phyloP scores from a whole-genome alignment of 2,329 filamentous ascomycete species.

The Grosmannia clavigera region DNA sequence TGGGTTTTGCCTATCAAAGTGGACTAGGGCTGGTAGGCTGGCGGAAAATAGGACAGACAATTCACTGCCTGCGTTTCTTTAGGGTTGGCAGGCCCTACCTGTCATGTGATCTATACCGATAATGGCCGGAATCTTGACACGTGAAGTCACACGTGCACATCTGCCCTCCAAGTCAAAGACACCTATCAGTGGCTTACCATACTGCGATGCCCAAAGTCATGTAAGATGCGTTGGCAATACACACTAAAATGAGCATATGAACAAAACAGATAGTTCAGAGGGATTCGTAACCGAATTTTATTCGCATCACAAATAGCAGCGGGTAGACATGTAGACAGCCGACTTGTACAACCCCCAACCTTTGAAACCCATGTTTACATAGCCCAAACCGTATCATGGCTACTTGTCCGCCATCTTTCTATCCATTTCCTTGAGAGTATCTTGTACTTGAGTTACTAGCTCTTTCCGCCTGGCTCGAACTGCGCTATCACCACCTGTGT shows the following conservation, averaged over 20 bases:
- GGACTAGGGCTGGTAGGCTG: conserved; percentile 9
- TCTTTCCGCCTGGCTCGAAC: conserved; percentile 56
- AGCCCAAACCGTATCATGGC: not conserved
- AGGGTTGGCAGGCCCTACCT: not conserved
- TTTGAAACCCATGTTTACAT: not conserved
- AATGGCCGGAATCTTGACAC: not conserved
- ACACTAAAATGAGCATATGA: not conserved
- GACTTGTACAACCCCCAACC: not conserved
- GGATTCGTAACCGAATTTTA: not conserved
- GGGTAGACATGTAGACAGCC: not conserved
- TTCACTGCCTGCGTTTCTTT: not conserved
- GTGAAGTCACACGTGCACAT: not conserved
- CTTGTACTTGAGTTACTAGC: conserved; percentile 60
- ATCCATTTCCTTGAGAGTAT: conserved; percentile 53
- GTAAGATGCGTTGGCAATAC: not conserved
- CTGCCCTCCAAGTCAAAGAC: no score
- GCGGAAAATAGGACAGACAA: not conserved
- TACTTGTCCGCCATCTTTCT: conserved; percentile 15
- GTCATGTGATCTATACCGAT: not conserved
- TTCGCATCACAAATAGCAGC: not conserved
- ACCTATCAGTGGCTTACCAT: no score
- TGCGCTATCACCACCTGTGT: conserved; percentile 56
- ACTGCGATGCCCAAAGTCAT: no score
- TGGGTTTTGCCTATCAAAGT: not conserved
- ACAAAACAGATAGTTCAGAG: not conserved